Base-by-base conservation (phyloP, 352 stramenopile species). In the Pilasporangium apinafurcum region DNA sequence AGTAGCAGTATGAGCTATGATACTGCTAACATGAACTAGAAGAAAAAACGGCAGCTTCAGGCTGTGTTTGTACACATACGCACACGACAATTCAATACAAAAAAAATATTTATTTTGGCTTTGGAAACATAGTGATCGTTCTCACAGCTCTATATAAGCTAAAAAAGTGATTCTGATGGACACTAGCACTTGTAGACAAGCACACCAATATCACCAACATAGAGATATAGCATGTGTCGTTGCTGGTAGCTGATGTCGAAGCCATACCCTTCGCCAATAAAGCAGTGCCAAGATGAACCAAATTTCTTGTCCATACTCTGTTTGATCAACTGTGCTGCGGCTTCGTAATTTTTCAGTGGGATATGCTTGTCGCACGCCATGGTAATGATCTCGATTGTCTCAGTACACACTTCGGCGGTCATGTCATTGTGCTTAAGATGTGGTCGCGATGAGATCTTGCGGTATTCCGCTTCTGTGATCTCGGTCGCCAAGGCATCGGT, bases 251-350 rank as follows among this genome's bases (percentile, higher is more conserved):
- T 97, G 44, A 98, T 88, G 54, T 98, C 90, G 58, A 98, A 98
- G 37, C 88, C 93, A 59, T 97, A 98, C 10, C 94, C 94, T 63
- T 98, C 95, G 25, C 92, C 94, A 17, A 98, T 95, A 46, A 93
- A 95, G 59, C 88, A 97, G 61, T 98, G 92, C 94, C 94, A 98
- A 4, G 89, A 95, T 12, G 84, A 72, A 5, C 92, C 95, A 59
- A 98, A 98, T 61, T 98, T 98, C 69, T 98, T 98, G 72, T 98
- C 94, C 65, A 98, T 90, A 24, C 85, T 96, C 57, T 97, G 86
- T 62, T 98, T 98, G 50, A 98, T 98, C 12, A 96, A 65, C 53
- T 95, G 81, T 40, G 84, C 75, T 9, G 83, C 81, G 0, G 77
- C 86, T 60, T 98, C 92, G 66, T 98, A 98, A 67, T 98, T 97